Percentiles rank a stretch among this genome's conserved stretches.
Conservation (phyloP, 345 rosid genomes). For the Pelargonium nanum region DNA sequence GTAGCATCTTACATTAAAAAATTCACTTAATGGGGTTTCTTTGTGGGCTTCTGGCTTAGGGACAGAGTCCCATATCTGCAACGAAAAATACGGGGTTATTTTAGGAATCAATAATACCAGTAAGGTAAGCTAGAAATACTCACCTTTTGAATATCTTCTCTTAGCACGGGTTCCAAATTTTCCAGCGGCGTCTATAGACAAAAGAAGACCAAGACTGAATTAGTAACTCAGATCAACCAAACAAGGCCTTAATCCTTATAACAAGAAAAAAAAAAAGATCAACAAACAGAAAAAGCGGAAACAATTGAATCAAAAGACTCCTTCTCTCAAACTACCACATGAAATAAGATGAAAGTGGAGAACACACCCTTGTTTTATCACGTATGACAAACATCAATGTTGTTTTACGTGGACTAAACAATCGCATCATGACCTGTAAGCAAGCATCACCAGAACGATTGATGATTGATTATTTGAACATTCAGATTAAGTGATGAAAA, state of each 20-base stretch:
- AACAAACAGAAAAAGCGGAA: slow-evolving; percentile 1
- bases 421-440: slow-evolving; percentile 92
- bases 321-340: slow-evolving; percentile 2
- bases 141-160: slow-evolving; percentile 98
- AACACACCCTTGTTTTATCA: slow-evolving; percentile 86
- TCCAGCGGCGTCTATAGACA: slow-evolving; percentile 78
- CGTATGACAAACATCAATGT: slow-evolving; percentile 97
- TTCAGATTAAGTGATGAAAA: slow-evolving; percentile 12
- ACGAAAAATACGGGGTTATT: slow-evolving; percentile 8
- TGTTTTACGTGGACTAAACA: slow-evolving; percentile 98
- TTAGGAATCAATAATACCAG: slow-evolving; percentile 5
- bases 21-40: slow-evolving; percentile 90
- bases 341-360: slow-evolving; percentile 4
- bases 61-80: slow-evolving; percentile 95
- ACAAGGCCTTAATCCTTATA: background rate
- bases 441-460: slow-evolving; percentile 17
- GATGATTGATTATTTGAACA: slow-evolving; percentile 8
- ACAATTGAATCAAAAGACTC: background rate
- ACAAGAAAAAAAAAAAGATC: too few relatives aligned
- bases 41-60: slow-evolving; percentile 90
- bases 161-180: slow-evolving; percentile 83
- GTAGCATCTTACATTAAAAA: slow-evolving; percentile 65
- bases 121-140: slow-evolving; percentile 8
- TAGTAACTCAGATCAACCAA: slow-evolving; percentile 5
- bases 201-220: slow-evolving; percentile 12